These are phyloP conservation scores for Immersiella caudata DNA, from an alignment of 495 filamentous ascomycete genomes.

Conservation along the genomic window DNA sequence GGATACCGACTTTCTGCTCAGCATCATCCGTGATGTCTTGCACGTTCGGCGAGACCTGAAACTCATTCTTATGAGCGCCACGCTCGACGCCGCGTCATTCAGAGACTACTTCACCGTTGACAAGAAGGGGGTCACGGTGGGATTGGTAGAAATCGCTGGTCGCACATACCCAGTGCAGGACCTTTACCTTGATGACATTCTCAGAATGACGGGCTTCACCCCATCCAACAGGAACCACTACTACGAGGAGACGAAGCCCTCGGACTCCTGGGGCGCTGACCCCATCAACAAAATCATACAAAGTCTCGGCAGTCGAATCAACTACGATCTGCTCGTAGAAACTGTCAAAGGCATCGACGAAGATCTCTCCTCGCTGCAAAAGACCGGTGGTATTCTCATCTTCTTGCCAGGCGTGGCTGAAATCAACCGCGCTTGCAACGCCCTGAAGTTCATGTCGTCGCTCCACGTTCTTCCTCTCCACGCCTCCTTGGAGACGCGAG, in stretches of 20 bases:
- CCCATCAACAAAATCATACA: conserved; percentile 68
- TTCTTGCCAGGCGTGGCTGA: conserved; percentile 87
- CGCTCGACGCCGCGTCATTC: conserved; percentile 87
- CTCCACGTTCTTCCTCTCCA: conserved; percentile 85
- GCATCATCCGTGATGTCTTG: conserved; percentile 83
- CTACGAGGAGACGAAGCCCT: conserved; percentile 41
- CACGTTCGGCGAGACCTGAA: conserved; percentile 77
- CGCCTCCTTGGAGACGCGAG: conserved; percentile 82
- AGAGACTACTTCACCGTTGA: conserved; percentile 76
- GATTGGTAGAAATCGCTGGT: conserved; percentile 80
- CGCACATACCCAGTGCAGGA: conserved; percentile 89
- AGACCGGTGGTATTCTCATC: conserved; percentile 85
- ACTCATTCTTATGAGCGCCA: conserved; percentile 97
- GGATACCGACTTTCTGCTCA: conserved; percentile 92
- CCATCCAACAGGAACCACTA: conserved; percentile 41
- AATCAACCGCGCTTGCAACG: conserved; percentile 78
- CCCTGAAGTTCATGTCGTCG: conserved; percentile 67
- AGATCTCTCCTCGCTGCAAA: conserved; percentile 59
- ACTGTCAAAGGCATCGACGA: conserved; percentile 79
- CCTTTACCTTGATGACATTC: conserved; percentile 86
- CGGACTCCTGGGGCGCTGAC: conserved; percentile 36
- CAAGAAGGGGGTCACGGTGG: conserved; percentile 59
- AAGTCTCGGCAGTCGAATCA: conserved; percentile 81
- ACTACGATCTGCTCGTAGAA: conserved; percentile 84
- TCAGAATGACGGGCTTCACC: conserved; percentile 76